A percentile compares a stretch with the other conserved stretches of the same genome.
These are phyloP conservation scores for Fusarium pseudocircinatum DNA, from an alignment of 2,329 filamentous ascomycete species.

Conservation along the genomic window DNA sequence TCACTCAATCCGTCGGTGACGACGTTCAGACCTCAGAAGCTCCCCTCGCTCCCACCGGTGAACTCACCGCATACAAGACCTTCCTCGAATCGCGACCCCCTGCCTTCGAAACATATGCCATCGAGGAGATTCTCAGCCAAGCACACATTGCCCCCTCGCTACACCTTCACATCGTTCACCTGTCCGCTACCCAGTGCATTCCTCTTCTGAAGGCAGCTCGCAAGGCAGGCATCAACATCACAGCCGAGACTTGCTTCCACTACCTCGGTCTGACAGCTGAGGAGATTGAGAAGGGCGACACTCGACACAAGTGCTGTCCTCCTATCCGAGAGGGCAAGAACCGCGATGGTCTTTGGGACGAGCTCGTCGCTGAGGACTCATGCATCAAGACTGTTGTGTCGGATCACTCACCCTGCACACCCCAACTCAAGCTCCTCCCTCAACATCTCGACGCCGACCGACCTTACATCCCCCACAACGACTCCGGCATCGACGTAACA, in stretches of 20 bases:
- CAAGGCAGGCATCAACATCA: slow-evolving; percentile 80
- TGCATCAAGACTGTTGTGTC: slow-evolving; percentile 93
- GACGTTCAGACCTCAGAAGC: slow-evolving; percentile 75
- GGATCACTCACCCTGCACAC: slow-evolving; percentile 96
- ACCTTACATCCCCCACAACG: slow-evolving; percentile 57
- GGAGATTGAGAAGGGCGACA: slow-evolving; percentile 84
- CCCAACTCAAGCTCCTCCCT: slow-evolving; percentile 89
- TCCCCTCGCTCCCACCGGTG: slow-evolving; percentile 75
- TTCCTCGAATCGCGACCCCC: slow-evolving; percentile 92
- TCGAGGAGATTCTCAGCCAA: slow-evolving; percentile 85
- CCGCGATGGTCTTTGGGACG: slow-evolving; percentile 87
- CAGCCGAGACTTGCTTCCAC: slow-evolving; percentile 95
- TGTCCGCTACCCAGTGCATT: slow-evolving; percentile 89
- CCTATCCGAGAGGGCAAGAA: slow-evolving; percentile 85
- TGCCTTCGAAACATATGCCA: slow-evolving; percentile 88
- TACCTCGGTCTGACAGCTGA: slow-evolving; percentile 89
- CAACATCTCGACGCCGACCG: slow-evolving; percentile 59
- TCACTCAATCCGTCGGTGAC: slow-evolving; percentile 81
- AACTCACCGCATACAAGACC: slow-evolving; percentile 82
- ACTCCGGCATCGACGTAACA: slow-evolving; percentile 64
- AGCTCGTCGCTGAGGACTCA: slow-evolving; percentile 75
- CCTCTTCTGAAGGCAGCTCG: slow-evolving; percentile 81
- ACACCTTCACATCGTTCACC: slow-evolving; percentile 91
- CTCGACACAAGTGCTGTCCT: slow-evolving; percentile 93
- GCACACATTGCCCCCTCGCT: slow-evolving; percentile 83